Conservation (phyloP, 2,329 filamentous ascomycete species). For the Cytospora piceae region DNA sequence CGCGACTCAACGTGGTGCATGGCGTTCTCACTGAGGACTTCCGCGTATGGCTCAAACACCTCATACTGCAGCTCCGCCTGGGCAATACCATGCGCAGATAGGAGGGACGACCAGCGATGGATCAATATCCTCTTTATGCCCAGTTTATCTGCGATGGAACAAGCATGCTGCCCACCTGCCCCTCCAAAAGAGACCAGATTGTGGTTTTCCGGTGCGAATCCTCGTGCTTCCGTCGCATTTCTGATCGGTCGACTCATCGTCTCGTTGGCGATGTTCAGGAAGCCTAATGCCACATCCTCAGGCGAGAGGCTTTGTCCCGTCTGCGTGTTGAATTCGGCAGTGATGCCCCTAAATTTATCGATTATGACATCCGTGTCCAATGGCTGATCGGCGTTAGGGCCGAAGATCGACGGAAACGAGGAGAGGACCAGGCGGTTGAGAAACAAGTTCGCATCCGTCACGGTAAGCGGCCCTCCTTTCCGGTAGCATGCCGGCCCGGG, state of each 20-base stretch:
- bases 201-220: constrained; percentile 55
- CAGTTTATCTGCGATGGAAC: constrained; percentile 45
- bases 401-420: constrained; percentile 75
- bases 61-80: constrained; percentile 46
- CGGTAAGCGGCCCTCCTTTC: constrained; percentile 70
- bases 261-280: constrained; percentile 76
- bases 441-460: constrained; percentile 67
- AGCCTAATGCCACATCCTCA: constrained; percentile 64
- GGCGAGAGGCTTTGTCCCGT: constrained; percentile 38
- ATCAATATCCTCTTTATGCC: constrained; percentile 47
- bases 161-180: constrained; percentile 68
- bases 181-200: constrained; percentile 63
- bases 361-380: constrained; percentile 47
- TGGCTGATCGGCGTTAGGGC: constrained; percentile 64
- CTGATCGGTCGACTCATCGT: constrained; percentile 77
- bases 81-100: constrained; percentile 51
- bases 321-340: constrained; percentile 45
- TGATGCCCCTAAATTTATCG: constrained; percentile 47
- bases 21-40: constrained; percentile 30
- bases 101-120: constrained; percentile 46
- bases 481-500: constrained; percentile 74
- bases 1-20: constrained; percentile 32
- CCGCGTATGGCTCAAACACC: constrained; percentile 40
- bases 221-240: constrained; percentile 67
- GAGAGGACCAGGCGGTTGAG: constrained; percentile 63